Percentiles rank a stretch among this genome's conserved stretches.
Evolutionary conservation across 495 filamentous ascomycete species (phyloP).

Genomic region (Neurospora sublineolata): DNA sequence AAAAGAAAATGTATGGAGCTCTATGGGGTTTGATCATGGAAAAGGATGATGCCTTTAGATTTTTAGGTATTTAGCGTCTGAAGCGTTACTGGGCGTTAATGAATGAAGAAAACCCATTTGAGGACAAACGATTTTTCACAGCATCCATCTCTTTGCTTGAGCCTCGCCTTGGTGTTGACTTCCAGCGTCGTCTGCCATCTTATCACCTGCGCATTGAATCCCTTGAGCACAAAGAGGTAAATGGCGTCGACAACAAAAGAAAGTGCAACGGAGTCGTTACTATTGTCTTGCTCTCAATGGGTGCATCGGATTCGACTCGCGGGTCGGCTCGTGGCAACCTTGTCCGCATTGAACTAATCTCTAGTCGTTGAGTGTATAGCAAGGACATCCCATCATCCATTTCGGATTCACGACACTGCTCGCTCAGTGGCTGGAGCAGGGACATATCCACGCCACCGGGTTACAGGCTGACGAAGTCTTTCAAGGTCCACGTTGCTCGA

Average conservation of each 20-base stretch:
- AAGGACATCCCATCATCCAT: neutral
- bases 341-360: neutral
- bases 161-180: neutral
- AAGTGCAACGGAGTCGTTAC: neutral
- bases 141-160: neutral
- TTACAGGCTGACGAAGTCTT: neutral
- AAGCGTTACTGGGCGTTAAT: neutral
- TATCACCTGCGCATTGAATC: neutral
- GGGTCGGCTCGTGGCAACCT: neutral
- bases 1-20: neutral
- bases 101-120: neutral
- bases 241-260: neutral
- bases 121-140: neutral
- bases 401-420: neutral
- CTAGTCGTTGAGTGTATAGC: neutral
- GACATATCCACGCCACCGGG: neutral
- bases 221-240: neutral
- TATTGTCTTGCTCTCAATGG: neutral
- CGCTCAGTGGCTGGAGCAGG: neutral
- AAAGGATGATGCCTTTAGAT: neutral
- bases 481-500: neutral
- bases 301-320: neutral
- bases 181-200: neutral
- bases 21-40: neutral
- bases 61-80: neutral